Evolutionary conservation across 2,329 filamentous ascomycete genomes (phyloP).

Genomic region (Fusarium incarnatum): DNA sequence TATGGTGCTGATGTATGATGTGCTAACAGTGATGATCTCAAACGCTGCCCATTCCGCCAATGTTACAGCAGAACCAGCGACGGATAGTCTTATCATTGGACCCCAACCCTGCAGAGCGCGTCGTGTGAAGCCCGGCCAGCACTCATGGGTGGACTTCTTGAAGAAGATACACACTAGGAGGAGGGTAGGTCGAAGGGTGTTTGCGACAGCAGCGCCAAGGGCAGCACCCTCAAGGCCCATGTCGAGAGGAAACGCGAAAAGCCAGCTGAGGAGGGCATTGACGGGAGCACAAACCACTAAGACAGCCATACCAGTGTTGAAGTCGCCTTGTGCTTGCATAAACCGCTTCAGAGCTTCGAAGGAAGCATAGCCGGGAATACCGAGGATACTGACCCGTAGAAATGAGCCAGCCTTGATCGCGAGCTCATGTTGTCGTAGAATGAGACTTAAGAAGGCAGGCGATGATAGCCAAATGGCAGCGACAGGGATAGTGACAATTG

Average conservation of each 20-base stretch:
- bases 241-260: slow-evolving; percentile 56
- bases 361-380: slow-evolving; percentile 63
- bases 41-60: slow-evolving; percentile 58
- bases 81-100: slow-evolving; percentile 54
- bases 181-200: slow-evolving; percentile 60
- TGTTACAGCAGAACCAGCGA: slow-evolving; percentile 55
- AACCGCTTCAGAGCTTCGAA: slow-evolving; percentile 67
- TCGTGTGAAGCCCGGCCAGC: slow-evolving; percentile 56
- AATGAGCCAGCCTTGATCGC: slow-evolving; percentile 63
- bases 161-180: slow-evolving; percentile 60
- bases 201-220: slow-evolving; percentile 61
- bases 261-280: slow-evolving; percentile 62
- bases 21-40: slow-evolving; percentile 58
- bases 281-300: slow-evolving; percentile 60
- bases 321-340: slow-evolving; percentile 66
- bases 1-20: slow-evolving; percentile 57
- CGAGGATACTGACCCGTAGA: slow-evolving; percentile 60
- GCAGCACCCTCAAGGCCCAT: slow-evolving; percentile 65
- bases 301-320: slow-evolving; percentile 61
- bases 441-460: slow-evolving; percentile 57
- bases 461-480: slow-evolving; percentile 62
- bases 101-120: slow-evolving; percentile 55
- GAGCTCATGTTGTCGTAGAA: slow-evolving; percentile 61
- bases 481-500: slow-evolving; percentile 60
- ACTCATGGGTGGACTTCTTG: slow-evolving; percentile 49